phyloP scores from a whole-genome alignment of 1,284 basidiomycete species.

The Ustilago bromivora region DNA sequence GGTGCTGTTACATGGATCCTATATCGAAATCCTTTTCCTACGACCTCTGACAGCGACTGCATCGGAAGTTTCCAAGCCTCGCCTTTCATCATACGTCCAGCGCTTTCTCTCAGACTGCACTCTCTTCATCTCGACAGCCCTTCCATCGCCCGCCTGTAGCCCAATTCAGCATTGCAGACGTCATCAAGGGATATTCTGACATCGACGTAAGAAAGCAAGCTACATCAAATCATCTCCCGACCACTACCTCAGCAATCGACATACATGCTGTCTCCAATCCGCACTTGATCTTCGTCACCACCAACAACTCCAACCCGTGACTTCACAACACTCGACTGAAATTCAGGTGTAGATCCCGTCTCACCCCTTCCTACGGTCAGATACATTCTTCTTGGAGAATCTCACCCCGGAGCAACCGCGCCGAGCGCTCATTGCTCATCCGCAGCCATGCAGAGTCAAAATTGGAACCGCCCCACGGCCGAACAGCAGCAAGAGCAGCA shows the following conservation, averaged over 20 bases:
- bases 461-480: conserved; percentile 28
- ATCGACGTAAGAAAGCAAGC: conserved; percentile 13
- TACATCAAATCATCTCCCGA: not conserved
- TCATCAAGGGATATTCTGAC: conserved; percentile 30
- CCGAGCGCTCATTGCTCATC: not conserved
- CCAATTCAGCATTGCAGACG: conserved; percentile 9
- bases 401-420: not conserved
- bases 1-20: not conserved
- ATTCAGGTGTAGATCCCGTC: not conserved
- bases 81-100: conserved; percentile 3
- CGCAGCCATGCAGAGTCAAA: conserved; percentile 38
- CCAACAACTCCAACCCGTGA: not conserved
- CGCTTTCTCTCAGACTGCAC: conserved; percentile 10
- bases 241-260: not conserved
- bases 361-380: not conserved
- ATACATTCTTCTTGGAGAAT: not conserved
- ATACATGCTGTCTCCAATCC: conserved; percentile 4
- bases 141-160: conserved; percentile 12
- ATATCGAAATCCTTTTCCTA: not conserved
- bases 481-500: conserved; percentile 29
- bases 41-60: not conserved
- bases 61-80: not conserved
- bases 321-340: not conserved
- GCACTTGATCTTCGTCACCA: not conserved
- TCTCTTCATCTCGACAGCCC: conserved; percentile 19